These are phyloP conservation scores for Dactylonectria estremocensis DNA, from an alignment of 2,329 filamentous ascomycete species.

Conservation along the genomic window DNA sequence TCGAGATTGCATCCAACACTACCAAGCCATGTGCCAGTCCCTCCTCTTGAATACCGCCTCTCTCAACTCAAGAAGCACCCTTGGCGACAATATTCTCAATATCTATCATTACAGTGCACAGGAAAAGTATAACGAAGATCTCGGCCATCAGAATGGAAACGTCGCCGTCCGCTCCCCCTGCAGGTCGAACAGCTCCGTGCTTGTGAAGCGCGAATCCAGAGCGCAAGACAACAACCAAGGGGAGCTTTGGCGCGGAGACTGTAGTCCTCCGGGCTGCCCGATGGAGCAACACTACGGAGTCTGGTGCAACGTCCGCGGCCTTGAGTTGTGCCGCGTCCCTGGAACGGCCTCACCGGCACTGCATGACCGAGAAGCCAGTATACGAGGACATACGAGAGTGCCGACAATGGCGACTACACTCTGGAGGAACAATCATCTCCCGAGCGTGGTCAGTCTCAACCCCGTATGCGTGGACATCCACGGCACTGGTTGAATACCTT, in stretches of 20 bases:
- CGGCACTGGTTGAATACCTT: conserved; percentile 7
- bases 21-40: conserved; percentile 7
- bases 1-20: too few species aligned
- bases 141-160: conserved; percentile 4
- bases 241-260: conserved; percentile 46
- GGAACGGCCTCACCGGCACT: conserved; percentile 45
- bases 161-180: neutral
- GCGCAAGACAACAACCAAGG: neutral
- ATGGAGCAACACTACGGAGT: conserved; percentile 12
- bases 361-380: conserved; percentile 37
- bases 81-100: neutral
- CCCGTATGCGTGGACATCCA: conserved; percentile 25
- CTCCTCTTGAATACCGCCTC: neutral
- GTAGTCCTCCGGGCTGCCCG: conserved; percentile 44
- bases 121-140: neutral
- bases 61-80: conserved; percentile 7
- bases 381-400: conserved; percentile 37
- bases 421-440: conserved; percentile 31
- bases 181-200: neutral
- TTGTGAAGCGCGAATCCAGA: conserved; percentile 1
- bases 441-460: conserved; percentile 30
- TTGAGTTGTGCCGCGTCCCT: conserved; percentile 25
- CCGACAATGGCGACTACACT: conserved; percentile 37
- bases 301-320: conserved; percentile 27
- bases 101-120: neutral